Conservation (phyloP, 257 asterid genomes). For the Solanum gandarillasii region DNA sequence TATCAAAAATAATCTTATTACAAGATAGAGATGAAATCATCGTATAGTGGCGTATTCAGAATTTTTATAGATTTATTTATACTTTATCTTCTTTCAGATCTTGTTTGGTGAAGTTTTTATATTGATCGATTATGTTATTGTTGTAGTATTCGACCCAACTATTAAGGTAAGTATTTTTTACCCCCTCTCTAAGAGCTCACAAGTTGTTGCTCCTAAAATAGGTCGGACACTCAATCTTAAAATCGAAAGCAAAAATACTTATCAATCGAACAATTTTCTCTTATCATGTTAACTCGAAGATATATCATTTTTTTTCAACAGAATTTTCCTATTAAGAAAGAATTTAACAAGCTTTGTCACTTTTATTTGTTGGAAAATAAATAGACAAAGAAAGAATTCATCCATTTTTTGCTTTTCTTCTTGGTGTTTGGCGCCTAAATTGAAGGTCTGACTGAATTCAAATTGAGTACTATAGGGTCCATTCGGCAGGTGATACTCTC, state of each 20-base stretch:
- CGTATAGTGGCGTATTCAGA: too few relatives aligned
- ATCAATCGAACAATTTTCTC: background rate
- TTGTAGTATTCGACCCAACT: background rate
- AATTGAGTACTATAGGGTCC: too few relatives aligned
- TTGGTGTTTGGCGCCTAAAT: too few relatives aligned
- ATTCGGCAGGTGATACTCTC: rapidly evolving
- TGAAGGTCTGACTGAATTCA: too few relatives aligned
- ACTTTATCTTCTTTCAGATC: too few relatives aligned
- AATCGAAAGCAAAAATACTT: too few relatives aligned
- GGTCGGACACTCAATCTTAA: background rate
- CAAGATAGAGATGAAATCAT: too few relatives aligned
- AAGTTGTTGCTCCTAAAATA: background rate
- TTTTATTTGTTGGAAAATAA: background rate
- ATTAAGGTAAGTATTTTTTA: background rate
- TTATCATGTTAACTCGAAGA: background rate
- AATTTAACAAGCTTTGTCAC: background rate
- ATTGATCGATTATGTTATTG: background rate
- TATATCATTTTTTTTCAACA: background rate
- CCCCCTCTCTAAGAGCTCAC: too few relatives aligned
- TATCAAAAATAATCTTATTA: background rate
- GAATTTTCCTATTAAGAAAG: background rate
- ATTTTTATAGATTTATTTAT: too few relatives aligned
- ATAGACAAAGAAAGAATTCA: background rate
- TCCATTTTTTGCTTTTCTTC: background rate
- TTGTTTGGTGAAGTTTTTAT: background rate